phyloP scores from a whole-genome alignment of 805 yeast species.

The Starmerella sirachaensis region DNA sequence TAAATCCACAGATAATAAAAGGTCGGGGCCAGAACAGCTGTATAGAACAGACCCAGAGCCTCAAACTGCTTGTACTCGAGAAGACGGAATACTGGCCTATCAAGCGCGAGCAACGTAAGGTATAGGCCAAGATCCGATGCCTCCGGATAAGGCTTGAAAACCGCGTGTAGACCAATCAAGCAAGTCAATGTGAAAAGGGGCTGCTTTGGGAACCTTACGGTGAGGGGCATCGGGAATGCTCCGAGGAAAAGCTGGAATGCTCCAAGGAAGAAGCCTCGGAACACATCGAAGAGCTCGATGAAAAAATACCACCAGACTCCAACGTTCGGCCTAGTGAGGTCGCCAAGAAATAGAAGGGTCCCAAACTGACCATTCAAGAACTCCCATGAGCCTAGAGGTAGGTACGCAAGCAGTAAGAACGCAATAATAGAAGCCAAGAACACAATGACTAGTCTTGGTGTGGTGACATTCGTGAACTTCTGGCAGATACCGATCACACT shows the following conservation, averaged over 20 bases:
- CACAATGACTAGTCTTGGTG: conserved; percentile 9
- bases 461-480: not conserved
- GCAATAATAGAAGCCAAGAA: conserved; percentile 15
- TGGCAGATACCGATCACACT: conserved; percentile 37
- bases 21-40: conserved; percentile 60
- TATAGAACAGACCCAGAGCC: conserved; percentile 42
- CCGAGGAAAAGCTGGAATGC: conserved; percentile 68
- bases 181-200: conserved; percentile 46
- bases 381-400: conserved; percentile 26
- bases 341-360: conserved; percentile 41
- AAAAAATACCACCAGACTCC: conserved; percentile 99
- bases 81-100: conserved; percentile 32
- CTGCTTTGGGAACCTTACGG: conserved; percentile 50
- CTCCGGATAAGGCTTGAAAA: conserved; percentile 78
- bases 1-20: conserved; percentile 92
- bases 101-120: conserved; percentile 38
- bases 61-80: conserved; percentile 40
- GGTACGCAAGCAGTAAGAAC: conserved; percentile 23
- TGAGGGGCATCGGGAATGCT: conserved; percentile 58
- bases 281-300: conserved; percentile 86
- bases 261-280: conserved; percentile 68
- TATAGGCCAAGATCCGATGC: conserved; percentile 61
- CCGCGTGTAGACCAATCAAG: conserved; percentile 41
- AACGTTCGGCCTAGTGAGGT: conserved; percentile 65
- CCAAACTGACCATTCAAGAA: conserved; percentile 49